Evolutionary conservation across 192 early-diverging fungal genomes (phyloP).

Genomic region (Mortierella alpina): DNA sequence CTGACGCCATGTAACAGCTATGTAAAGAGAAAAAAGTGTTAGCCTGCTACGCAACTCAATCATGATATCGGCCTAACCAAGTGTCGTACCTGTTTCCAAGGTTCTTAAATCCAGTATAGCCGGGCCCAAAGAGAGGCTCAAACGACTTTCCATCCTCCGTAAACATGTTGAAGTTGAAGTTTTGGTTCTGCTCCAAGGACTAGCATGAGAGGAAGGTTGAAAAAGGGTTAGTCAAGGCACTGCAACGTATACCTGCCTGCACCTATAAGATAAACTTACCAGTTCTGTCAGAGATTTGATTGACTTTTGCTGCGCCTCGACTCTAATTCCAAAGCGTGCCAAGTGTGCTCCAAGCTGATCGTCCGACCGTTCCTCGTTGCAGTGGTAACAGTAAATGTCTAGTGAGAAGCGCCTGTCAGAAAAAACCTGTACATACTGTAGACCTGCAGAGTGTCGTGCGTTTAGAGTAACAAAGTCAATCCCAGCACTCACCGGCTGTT

Average conservation of each 20-base stretch:
- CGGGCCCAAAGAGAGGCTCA: constrained; percentile 86
- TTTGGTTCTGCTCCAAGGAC: constrained; percentile 96
- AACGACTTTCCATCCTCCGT: constrained; percentile 93
- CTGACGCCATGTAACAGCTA: constrained; percentile 97
- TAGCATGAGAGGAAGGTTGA: constrained; percentile 28
- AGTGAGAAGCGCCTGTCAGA: constrained; percentile 4
- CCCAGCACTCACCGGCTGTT: constrained; percentile 73
- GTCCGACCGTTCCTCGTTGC: constrained; percentile 86
- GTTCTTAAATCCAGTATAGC: constrained; percentile 93
- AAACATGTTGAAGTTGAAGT: constrained; percentile 98
- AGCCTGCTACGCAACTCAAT: background rate
- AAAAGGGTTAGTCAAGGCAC: constrained; percentile 3
- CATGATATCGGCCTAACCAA: background rate
- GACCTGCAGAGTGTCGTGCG: background rate
- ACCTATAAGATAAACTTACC: constrained; percentile 53
- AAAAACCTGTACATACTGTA: background rate
- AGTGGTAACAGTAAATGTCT: constrained; percentile 89
- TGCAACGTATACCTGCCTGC: background rate
- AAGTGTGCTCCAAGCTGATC: constrained; percentile 83
- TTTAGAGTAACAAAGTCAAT: constrained; percentile 7
- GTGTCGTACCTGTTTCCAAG: constrained; percentile 86
- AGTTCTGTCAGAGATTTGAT: constrained; percentile 93
- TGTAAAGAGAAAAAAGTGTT: background rate
- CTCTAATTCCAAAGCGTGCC: constrained; percentile 89
- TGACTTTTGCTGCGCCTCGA: constrained; percentile 86